Percentiles rank a stretch among this genome's conserved stretches.
Conservation (phyloP, 2,329 filamentous ascomycete species). For the Phialophora chinensis region DNA sequence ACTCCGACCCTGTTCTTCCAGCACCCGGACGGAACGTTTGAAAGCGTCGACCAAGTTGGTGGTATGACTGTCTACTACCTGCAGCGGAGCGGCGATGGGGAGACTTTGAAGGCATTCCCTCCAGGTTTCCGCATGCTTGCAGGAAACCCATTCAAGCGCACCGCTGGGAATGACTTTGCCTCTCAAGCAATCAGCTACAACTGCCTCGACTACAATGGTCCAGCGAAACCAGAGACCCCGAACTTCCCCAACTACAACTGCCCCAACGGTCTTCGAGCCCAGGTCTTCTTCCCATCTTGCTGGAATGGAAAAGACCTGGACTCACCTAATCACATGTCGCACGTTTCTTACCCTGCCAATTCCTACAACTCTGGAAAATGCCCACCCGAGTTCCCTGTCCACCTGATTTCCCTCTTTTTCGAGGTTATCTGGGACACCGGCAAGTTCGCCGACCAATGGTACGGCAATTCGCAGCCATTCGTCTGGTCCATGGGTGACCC, state of each 20-base stretch:
- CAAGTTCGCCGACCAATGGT: conserved; percentile 57
- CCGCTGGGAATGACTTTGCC: conserved; percentile 61
- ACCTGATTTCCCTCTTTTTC: conserved; percentile 65
- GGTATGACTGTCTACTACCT: conserved; percentile 66
- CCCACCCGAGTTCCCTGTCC: conserved; percentile 56
- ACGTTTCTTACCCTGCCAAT: conserved; percentile 47
- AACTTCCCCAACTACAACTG: conserved; percentile 75
- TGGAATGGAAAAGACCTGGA: conserved; percentile 48
- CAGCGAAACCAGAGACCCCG: conserved; percentile 53
- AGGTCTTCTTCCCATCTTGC: conserved; percentile 49
- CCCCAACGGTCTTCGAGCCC: conserved; percentile 56
- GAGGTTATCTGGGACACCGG: conserved; percentile 64
- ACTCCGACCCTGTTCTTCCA: conserved; percentile 73
- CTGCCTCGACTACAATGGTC: conserved; percentile 59
- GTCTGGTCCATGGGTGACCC: conserved; percentile 57
- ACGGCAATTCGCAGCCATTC: conserved; percentile 47
- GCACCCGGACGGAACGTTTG: conserved; percentile 66
- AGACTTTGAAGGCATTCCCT: conserved; percentile 73
- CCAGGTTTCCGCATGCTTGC: conserved; percentile 72
- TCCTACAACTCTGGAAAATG: conserved; percentile 46
- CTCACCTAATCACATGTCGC: conserved; percentile 44
- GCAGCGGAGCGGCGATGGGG: conserved; percentile 60
- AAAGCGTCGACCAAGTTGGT: conserved; percentile 65
- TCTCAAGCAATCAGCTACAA: conserved; percentile 60
- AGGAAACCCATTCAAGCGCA: conserved; percentile 66